These are phyloP conservation scores for Pseudonectria buxi DNA, from an alignment of 2,329 filamentous ascomycete species.

Conservation along the genomic window DNA sequence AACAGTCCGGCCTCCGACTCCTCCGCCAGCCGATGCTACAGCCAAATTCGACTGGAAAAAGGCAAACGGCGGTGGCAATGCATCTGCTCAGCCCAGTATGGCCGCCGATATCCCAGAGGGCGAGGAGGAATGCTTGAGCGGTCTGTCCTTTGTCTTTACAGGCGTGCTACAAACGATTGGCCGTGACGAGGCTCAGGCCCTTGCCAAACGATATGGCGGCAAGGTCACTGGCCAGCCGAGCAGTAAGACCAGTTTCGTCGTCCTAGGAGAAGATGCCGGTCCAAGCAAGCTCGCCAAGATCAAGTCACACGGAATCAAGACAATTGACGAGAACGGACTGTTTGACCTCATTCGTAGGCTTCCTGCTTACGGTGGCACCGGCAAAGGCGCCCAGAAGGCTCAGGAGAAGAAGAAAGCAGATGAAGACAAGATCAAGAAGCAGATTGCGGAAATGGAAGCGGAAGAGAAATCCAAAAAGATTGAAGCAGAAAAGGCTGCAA, in stretches of 20 bases:
- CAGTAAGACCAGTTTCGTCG: constrained; percentile 88
- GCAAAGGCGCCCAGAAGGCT: constrained; percentile 79
- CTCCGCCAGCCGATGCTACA: constrained; percentile 63
- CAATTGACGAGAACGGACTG: constrained; percentile 88
- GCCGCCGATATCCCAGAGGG: constrained; percentile 71
- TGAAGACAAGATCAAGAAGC: constrained; percentile 71
- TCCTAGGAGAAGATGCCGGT: constrained; percentile 84
- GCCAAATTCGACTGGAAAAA: constrained; percentile 77
- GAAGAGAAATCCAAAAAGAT: constrained; percentile 60
- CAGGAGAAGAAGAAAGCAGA: constrained; percentile 81
- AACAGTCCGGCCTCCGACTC: constrained; percentile 73
- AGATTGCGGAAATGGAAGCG: constrained; percentile 78
- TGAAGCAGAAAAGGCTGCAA: constrained; percentile 45
- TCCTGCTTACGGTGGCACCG: constrained; percentile 79
- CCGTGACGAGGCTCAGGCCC: constrained; percentile 73
- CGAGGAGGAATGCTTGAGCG: constrained; percentile 81
- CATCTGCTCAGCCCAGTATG: constrained; percentile 54
- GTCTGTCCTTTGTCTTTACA: constrained; percentile 91
- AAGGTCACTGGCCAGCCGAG: constrained; percentile 83
- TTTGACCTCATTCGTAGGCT: constrained; percentile 77
- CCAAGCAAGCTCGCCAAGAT: constrained; percentile 92
- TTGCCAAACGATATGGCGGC: constrained; percentile 91
- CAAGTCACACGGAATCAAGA: constrained; percentile 69
- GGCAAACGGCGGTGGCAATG: constrained; percentile 51
- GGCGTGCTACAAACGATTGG: constrained; percentile 74